A percentile compares a stretch with the other conserved stretches of the same genome.
These are phyloP conservation scores for Rhizophagus clarus DNA, from an alignment of 192 early-diverging fungal species.

Conservation along the genomic window DNA sequence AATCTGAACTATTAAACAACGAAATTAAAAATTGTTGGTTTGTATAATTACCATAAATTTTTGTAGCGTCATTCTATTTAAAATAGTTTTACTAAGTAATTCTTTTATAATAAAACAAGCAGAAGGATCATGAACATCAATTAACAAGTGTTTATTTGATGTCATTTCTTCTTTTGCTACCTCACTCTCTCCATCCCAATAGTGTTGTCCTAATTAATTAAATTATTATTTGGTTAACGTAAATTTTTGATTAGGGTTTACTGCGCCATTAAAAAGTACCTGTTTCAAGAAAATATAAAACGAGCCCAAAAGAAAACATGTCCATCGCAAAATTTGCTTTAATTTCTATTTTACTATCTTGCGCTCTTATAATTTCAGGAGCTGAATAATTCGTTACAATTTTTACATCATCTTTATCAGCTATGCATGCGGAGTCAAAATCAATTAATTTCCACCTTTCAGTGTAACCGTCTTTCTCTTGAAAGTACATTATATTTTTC, in stretches of 20 bases:
- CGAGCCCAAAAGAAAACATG: conserved; percentile 13
- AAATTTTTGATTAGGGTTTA: background rate
- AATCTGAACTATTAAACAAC: too few species aligned
- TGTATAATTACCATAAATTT: too few species aligned
- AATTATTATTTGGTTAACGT: background rate
- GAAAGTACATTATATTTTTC: conserved; percentile 13
- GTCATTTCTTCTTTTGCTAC: background rate
- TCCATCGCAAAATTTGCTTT: background rate
- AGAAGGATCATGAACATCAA: too few species aligned
- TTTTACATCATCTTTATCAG: background rate
- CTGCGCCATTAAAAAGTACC: background rate
- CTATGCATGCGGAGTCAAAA: conserved; percentile 2
- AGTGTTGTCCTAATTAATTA: background rate
- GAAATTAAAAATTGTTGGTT: too few species aligned
- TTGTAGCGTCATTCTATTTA: too few species aligned
- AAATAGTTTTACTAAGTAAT: too few species aligned
- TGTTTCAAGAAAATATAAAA: conserved; percentile 10
- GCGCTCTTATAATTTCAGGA: background rate
- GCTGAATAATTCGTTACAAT: background rate
- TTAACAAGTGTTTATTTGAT: too few species aligned
- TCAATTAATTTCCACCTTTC: background rate
- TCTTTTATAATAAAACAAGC: too few species aligned
- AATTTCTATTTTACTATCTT: background rate
- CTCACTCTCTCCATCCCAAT: background rate
- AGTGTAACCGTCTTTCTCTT: background rate